Conservation (phyloP, 2,329 filamentous ascomycete genomes). For the Thelonectria olida region DNA sequence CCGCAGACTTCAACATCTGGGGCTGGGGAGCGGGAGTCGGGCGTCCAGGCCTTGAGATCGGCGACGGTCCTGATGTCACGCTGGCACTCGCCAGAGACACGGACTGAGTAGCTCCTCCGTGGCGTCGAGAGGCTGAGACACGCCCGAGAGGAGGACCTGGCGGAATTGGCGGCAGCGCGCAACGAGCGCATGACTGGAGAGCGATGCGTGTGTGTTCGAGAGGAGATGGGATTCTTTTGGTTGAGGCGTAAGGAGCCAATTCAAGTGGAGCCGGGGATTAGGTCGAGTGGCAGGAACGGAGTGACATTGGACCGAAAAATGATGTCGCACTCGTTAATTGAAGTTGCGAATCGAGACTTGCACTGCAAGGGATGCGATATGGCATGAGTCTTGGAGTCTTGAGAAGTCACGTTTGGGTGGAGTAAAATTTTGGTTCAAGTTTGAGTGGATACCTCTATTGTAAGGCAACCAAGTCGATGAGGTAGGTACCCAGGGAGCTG, state of each 20-base stretch:
- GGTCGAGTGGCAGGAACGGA: not conserved
- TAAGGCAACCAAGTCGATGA: no score
- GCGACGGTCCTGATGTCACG: conserved; percentile 58
- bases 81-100: conserved; percentile 38
- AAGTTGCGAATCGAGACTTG: no score
- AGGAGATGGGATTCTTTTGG: not conserved
- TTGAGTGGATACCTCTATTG: no score
- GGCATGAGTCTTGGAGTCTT: no score
- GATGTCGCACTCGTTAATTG: no score
- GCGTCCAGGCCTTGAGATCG: conserved; percentile 64
- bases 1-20: conserved; percentile 73
- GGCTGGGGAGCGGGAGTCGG: conserved; percentile 52
- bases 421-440: no score
- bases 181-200: conserved; percentile 33
- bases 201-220: not conserved
- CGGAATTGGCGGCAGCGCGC: conserved; percentile 23
- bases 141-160: not conserved
- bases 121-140: conserved; percentile 3
- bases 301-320: no score
- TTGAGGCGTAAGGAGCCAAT: not conserved
- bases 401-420: no score
- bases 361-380: no score
- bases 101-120: conserved; percentile 46
- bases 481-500: no score
- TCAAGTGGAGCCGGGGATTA: no score